Evolutionary conservation across 2,329 filamentous ascomycete species (phyloP), one percentile per base, ranked within the genome.

Genomic region (Phoma sp.): DNA sequence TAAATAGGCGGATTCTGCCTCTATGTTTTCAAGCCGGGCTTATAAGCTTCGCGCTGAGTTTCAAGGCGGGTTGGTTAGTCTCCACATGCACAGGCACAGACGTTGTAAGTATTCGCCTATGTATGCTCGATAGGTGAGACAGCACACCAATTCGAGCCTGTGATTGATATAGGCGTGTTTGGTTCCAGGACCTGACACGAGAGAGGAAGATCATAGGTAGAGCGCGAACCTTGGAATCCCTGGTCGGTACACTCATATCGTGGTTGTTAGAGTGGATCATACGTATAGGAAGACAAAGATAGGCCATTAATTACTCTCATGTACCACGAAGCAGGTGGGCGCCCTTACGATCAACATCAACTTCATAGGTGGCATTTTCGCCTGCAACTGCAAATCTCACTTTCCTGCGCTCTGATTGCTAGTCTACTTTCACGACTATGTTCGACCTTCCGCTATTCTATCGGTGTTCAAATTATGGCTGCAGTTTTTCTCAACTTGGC

Each of bases 51-150:
- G 37, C 37, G 25, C 37, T 40, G 15, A 32, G 37, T 28, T 40
- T 28, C 37, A 40, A 40, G 23, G 37, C 37, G n/a, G 25, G n/a
- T 40, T 40, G 25, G n/a, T 28, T 40, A 28, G 37, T 28, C 37
- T 40, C 37, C 37, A 40, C 37, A 40, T 32, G 29, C 29, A 12
- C 29, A 32, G 29, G 29, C 29, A 32, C 29, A 32, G 29, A 32
- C 29, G 29, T 32, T 32, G 29, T 32, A 32, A 32, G 29, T 32
- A 32, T 32, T 15, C 29, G 37, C n/a, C 37, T 28, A 28, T 40
- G 21, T 26, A 28, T 28, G 37, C 37, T 40, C 37, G 23, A 40
- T 28, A 40, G 23, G 23, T 18, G 37, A 40, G 37, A 40, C 37
- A 40, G 37, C 37, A 28, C 25, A 28, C 37, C 37, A 40, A 40